Percentiles rank a stretch among this genome's conserved stretches.
phyloP scores from a whole-genome alignment of 805 yeast species.

The Metschnikowia reukaufii region DNA sequence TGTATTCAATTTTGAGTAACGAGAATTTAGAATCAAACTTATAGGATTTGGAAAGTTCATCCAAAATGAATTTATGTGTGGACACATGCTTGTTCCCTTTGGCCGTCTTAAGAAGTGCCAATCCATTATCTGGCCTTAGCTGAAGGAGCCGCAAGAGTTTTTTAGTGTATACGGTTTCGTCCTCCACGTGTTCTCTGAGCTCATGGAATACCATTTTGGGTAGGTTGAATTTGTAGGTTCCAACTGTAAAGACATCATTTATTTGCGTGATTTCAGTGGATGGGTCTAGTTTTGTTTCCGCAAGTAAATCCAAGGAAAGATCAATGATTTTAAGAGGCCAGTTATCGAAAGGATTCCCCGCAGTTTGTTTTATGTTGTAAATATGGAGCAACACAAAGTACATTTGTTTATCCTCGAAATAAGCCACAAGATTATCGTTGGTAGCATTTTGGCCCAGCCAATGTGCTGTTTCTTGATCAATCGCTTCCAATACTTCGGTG shows the following conservation, averaged over 20 bases:
- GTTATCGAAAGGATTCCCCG: slow-evolving; percentile 7
- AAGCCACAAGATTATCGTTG: slow-evolving; percentile 16
- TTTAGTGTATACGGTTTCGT: slow-evolving; percentile 29
- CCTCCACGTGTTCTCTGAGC: slow-evolving; percentile 19
- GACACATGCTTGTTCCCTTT: slow-evolving; percentile 25
- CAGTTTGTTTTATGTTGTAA: slow-evolving; percentile 10
- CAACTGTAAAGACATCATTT: background rate
- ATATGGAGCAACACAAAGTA: slow-evolving; percentile 11
- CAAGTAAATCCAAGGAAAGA: slow-evolving; percentile 8
- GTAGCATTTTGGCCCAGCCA: slow-evolving; percentile 16
- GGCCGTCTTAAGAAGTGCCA: slow-evolving; percentile 32
- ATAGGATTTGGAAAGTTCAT: slow-evolving; percentile 26
- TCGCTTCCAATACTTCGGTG: background rate
- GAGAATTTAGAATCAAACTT: slow-evolving; percentile 26
- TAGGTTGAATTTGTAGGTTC: slow-evolving; percentile 6
- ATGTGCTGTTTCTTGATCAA: slow-evolving; percentile 9
- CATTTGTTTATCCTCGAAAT: slow-evolving; percentile 4
- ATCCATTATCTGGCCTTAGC: slow-evolving; percentile 27
- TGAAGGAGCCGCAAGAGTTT: slow-evolving; percentile 33
- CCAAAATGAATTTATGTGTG: slow-evolving; percentile 32
- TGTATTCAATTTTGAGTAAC: slow-evolving; percentile 33
- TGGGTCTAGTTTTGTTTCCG: slow-evolving; percentile 6
- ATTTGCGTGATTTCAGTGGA: background rate
- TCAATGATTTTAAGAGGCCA: slow-evolving; percentile 14
- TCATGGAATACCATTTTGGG: slow-evolving; percentile 13